Conservation (phyloP, 495 filamentous ascomycete species). For the Zalerion maritima region DNA sequence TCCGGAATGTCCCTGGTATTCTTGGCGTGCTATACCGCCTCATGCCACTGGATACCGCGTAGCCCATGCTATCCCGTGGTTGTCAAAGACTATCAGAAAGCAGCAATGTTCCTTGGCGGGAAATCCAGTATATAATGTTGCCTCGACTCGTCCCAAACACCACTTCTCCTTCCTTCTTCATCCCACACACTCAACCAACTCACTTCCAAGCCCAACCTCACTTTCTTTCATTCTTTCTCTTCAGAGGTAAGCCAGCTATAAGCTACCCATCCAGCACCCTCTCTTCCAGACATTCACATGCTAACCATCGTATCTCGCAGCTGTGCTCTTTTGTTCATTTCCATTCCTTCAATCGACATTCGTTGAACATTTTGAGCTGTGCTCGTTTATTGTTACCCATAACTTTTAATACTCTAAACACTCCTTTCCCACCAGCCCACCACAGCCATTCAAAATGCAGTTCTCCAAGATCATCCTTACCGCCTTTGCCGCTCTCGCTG, state of each 20-base stretch:
- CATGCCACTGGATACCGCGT: slow-evolving; percentile 19
- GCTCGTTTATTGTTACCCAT: slow-evolving; percentile 29
- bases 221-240: slow-evolving; percentile 32
- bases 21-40: slow-evolving; percentile 25
- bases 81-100: no score
- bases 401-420: slow-evolving; percentile 14
- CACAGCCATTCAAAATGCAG: slow-evolving; percentile 29
- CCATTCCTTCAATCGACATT: slow-evolving; percentile 24
- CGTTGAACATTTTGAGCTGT: slow-evolving; percentile 33
- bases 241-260: slow-evolving; percentile 24
- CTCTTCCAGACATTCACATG: not conserved
- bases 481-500: slow-evolving; percentile 23
- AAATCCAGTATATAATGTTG: slow-evolving; percentile 26
- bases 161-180: slow-evolving; percentile 21
- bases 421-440: slow-evolving; percentile 11
- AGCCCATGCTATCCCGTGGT: slow-evolving; percentile 7
- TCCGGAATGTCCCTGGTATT: slow-evolving; percentile 26
- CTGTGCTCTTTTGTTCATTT: slow-evolving; percentile 38
- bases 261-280: slow-evolving; percentile 1
- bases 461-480: slow-evolving; percentile 22
- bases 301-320: slow-evolving; percentile 16
- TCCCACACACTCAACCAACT: slow-evolving; percentile 24
- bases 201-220: slow-evolving; percentile 18
- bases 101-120: no score
- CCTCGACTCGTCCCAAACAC: slow-evolving; percentile 8